Percentiles rank a stretch among this genome's conserved stretches.
Evolutionary conservation across 2,329 filamentous ascomycete species (phyloP).

Genomic region (Aspergillus phoenicis): DNA sequence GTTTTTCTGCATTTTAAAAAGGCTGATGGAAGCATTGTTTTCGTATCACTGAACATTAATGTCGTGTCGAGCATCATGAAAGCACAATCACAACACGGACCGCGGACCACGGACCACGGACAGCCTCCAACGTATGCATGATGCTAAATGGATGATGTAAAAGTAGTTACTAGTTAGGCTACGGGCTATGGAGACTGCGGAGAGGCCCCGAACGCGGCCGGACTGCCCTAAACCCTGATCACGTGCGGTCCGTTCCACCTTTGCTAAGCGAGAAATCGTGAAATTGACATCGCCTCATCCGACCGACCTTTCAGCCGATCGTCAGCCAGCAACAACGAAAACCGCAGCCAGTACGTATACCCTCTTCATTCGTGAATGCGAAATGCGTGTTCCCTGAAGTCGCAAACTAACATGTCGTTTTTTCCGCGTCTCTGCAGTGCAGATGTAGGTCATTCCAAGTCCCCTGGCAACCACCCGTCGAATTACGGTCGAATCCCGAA

Average conservation of each 20-base stretch:
- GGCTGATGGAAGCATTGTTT: no score
- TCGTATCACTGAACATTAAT: background rate
- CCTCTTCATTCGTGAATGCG: constrained; percentile 16
- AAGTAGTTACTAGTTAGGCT: background rate
- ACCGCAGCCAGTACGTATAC: constrained; percentile 51
- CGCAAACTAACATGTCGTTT: constrained; percentile 51
- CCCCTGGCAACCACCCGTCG: constrained; percentile 21
- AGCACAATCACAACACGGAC: background rate
- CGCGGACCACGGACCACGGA: background rate
- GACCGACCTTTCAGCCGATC: constrained; percentile 42
- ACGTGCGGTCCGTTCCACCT: constrained; percentile 32
- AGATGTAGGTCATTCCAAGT: constrained; percentile 71
- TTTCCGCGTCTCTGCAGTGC: constrained; percentile 63
- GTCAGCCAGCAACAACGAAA: constrained; percentile 48
- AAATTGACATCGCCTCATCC: constrained; percentile 43
- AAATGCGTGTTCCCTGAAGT: constrained; percentile 18
- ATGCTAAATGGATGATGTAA: background rate
- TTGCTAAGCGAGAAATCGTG: constrained; percentile 49
- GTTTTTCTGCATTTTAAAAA: background rate
- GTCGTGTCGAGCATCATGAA: background rate
- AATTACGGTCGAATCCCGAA: constrained; percentile 2
- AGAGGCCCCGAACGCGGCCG: constrained; percentile 13
- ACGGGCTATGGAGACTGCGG: constrained; percentile 12
- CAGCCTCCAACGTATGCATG: background rate
- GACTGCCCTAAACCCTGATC: constrained; percentile 42